Base-by-base conservation (phyloP, 2,329 filamentous ascomycete genomes). In the Cladophialophora exuberans region DNA sequence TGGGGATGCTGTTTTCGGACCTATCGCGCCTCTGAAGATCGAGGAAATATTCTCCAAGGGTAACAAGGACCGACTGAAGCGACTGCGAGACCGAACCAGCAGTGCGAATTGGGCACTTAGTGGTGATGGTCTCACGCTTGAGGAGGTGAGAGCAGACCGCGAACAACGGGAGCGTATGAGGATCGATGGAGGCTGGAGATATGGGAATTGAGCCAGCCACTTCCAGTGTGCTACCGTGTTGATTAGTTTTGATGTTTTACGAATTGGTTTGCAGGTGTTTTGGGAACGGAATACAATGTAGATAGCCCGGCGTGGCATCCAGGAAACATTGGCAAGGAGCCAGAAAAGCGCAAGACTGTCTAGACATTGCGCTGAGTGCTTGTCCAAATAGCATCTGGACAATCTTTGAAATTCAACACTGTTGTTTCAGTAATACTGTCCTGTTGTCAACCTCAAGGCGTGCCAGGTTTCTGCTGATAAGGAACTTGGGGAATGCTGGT, bases 31-130 rank as follows among this genome's bases (percentile, higher is more conserved):
- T 10, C 79, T 99, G 62, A 90, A 90, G 67, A 94, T 99, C 87
- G 95, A 99, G 67, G 92, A 97, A 69, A 91, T 97, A 26, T 99
- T 99, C 74, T 54, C 62, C 20, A 88, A 82, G 72, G 90, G 91
- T 71, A 92, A 88, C 72, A 91, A 91, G 71, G 90, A 93, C 52
- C 79, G 88, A 61, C 85, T 89, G 71, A 89, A 89, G 77, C 89
- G 90, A 68, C 97, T 97, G 79, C 84, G 95, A 15, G 86, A 89
- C 47, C 83, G 94, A 52, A 97, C 93, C 4, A 96, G 90, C 64
- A 96, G 90, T 72, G 95, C 95, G 30, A 95, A 96, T 74, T 99
- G 94, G 94, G 87, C 83, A 67, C 83, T 64, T 7, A 73, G 89
- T 51, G 79, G 87, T 2, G 95, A 99, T 71, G 79, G 81, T 39